phyloP scores from a whole-genome alignment of 805 yeast genomes.

The Groenewaldozyma tartarivorans region DNA sequence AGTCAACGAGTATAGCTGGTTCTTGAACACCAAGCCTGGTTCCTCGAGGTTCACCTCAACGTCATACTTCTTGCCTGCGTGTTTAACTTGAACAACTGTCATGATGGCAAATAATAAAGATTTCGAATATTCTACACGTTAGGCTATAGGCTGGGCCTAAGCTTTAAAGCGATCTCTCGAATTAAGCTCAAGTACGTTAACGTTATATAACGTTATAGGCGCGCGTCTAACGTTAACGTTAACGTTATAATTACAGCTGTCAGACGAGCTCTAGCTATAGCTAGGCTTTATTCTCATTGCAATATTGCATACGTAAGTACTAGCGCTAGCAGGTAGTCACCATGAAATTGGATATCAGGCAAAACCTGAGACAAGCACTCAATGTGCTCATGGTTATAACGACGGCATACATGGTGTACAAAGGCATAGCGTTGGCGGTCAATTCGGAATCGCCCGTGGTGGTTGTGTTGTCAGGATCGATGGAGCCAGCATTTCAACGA shows the following conservation, averaged over 20 bases:
- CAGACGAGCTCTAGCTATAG: no score
- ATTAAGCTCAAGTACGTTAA: no score
- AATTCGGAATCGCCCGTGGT: constrained; percentile 90
- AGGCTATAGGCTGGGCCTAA: no score
- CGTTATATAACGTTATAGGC: no score
- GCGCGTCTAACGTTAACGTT: no score
- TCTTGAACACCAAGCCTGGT: constrained; percentile 55
- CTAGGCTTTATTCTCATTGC: no score
- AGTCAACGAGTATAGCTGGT: constrained; percentile 61
- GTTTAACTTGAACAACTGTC: constrained; percentile 51
- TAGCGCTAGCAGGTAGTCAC: not conserved
- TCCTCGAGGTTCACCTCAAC: constrained; percentile 43
- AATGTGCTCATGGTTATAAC: constrained; percentile 71
- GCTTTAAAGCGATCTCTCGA: no score
- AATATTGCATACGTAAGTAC: no score
- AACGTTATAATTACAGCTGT: no score
- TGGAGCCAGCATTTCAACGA: constrained; percentile 99
- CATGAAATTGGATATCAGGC: constrained; percentile 11
- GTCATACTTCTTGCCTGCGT: constrained; percentile 59
- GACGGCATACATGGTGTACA: constrained; percentile 90
- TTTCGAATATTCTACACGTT: no score
- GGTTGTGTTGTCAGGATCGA: constrained; percentile 93
- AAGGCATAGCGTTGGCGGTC: constrained; percentile 62
- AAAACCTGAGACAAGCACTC: constrained; percentile 39
- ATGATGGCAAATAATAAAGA: no score